Evolutionary conservation across 345 rosid genomes (phyloP).

Genomic region (Brassica carinata): DNA sequence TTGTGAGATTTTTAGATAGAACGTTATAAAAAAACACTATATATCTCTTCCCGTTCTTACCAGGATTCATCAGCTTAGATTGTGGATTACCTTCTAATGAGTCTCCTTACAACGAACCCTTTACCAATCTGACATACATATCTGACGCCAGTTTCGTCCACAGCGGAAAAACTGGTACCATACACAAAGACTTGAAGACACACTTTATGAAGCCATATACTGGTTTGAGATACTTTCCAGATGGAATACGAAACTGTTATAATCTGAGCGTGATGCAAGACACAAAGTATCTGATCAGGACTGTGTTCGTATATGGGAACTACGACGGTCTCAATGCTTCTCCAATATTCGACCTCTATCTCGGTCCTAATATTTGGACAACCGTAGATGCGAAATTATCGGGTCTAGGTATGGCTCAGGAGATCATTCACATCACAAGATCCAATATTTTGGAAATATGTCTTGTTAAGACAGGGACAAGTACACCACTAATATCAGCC

Average conservation of each 20-base stretch:
- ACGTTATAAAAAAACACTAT: not conserved
- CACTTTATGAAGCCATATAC: not conserved
- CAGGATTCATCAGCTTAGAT: conserved; percentile 46
- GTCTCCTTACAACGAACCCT: conserved; percentile 15
- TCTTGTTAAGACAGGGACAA: conserved; percentile 41
- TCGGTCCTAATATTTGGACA: conserved; percentile 45
- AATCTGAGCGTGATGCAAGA: conserved; percentile 25
- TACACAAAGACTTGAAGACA: not conserved
- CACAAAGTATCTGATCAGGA: conserved; percentile 38
- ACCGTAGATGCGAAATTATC: conserved; percentile 12
- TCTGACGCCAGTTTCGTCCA: not conserved
- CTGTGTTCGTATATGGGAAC: conserved; percentile 32
- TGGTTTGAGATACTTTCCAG: conserved; percentile 34
- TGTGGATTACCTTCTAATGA: conserved; percentile 39
- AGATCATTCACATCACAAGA: conserved; percentile 43
- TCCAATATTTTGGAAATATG: conserved; percentile 41
- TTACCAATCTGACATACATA: not conserved
- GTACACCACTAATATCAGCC: not conserved
- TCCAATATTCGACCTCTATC: conserved; percentile 42
- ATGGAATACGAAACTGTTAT: conserved; percentile 48
- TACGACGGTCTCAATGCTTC: conserved; percentile 35
- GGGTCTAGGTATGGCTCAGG: conserved; percentile 4
- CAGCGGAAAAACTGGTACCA: not conserved
- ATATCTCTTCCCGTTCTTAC: not conserved
- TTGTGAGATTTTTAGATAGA: not conserved